phyloP scores from a whole-genome alignment of 1,284 basidiomycete genomes.

The Stereum hirsutum region DNA sequence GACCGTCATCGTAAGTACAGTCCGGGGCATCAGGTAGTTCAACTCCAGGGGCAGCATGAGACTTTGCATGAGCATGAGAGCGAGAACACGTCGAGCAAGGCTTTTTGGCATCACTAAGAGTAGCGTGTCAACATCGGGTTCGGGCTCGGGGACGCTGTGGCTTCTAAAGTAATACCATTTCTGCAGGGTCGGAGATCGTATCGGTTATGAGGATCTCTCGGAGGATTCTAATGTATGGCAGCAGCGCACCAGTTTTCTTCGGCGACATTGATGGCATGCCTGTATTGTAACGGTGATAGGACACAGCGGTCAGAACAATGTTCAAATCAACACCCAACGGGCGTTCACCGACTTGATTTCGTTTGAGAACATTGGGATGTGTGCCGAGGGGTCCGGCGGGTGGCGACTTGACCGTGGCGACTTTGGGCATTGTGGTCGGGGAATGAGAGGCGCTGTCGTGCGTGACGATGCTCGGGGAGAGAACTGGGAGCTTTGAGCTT shows the following conservation, averaged over 20 bases:
- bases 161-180: constrained; percentile 53
- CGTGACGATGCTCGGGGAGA: too few relatives aligned
- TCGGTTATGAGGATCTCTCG: constrained; percentile 4
- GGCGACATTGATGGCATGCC: constrained; percentile 49
- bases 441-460: too few relatives aligned
- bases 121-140: constrained; percentile 9
- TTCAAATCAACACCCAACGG: not conserved
- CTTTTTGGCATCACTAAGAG: constrained; percentile 39
- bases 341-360: constrained; percentile 39
- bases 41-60: constrained; percentile 16
- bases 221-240: constrained; percentile 6
- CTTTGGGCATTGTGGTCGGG: constrained; percentile 27
- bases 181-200: too few relatives aligned
- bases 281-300: constrained; percentile 6
- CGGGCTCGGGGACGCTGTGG: too few relatives aligned
- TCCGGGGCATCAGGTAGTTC: constrained; percentile 16
- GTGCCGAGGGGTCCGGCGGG: too few relatives aligned
- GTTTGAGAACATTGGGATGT: constrained; percentile 44
- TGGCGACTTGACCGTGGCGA: constrained; percentile 15
- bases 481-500: too few relatives aligned
- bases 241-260: constrained; percentile 57
- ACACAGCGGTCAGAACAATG: not conserved
- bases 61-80: constrained; percentile 21
- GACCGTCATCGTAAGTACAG: constrained; percentile 22
- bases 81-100: constrained; percentile 25